A percentile compares a stretch with the other conserved stretches of the same genome.
Conservation (phyloP, 352 stramenopile genomes). For the Paralagenidium karlingii region DNA sequence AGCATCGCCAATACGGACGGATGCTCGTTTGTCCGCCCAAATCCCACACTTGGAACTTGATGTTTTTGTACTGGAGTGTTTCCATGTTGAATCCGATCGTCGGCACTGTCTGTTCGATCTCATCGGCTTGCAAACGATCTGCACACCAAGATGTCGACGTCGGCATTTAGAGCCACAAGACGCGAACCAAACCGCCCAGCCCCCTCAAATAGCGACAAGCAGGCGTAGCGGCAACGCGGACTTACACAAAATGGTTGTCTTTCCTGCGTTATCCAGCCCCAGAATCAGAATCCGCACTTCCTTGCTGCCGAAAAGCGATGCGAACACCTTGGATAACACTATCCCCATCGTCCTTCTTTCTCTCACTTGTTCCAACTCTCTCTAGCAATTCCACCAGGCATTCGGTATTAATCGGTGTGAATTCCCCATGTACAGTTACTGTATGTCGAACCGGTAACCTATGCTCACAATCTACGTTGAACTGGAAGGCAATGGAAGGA, state of each 20-base stretch:
- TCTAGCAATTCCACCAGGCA: no score
- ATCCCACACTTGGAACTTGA: constrained; percentile 99
- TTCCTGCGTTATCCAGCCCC: constrained; percentile 98
- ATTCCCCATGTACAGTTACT: no score
- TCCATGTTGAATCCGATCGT: constrained; percentile 98
- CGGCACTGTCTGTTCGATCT: constrained; percentile 98
- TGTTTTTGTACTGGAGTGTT: constrained; percentile 87
- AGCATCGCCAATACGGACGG: constrained; percentile 98
- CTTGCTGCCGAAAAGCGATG: constrained; percentile 97
- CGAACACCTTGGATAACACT: constrained; percentile 95
- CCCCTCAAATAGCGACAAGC: neutral
- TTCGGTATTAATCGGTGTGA: no score
- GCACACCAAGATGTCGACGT: constrained; percentile 1
- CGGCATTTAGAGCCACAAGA: no score
- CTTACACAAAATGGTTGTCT: constrained; percentile 99
- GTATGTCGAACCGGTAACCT: no score
- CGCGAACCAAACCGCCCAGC: neutral
- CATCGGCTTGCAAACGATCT: constrained; percentile 80
- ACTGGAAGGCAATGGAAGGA: no score
- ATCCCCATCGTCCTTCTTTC: constrained; percentile 87
- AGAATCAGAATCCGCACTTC: constrained; percentile 99
- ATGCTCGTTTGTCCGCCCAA: constrained; percentile 99
- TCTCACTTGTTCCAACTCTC: no score
- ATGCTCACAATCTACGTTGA: no score
- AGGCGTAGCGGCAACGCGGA: constrained; percentile 5